phyloP scores from a whole-genome alignment of 106 monocot genomes.

The Triglochin maritima region DNA sequence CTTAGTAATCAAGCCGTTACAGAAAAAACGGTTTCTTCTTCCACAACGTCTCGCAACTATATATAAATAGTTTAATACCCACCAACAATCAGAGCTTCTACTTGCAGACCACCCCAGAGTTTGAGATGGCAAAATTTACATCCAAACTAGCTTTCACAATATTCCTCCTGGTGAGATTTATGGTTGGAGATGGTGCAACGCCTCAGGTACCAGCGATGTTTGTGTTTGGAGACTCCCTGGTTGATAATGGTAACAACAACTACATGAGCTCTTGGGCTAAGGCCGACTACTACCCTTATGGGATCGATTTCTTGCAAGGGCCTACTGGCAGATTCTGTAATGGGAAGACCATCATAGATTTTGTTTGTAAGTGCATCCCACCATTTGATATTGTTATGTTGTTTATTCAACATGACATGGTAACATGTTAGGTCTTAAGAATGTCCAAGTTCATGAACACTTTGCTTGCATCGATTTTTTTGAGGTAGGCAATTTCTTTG shows the following conservation, averaged over 20 bases:
- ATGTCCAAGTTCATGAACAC: neutral
- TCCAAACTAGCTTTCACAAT: neutral
- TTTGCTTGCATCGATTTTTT: too few relatives aligned
- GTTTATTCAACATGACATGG: neutral
- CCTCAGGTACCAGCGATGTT: slow-evolving; percentile 52
- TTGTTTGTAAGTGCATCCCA: slow-evolving; percentile 28
- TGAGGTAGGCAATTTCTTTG: too few relatives aligned
- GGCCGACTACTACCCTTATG: slow-evolving; percentile 75
- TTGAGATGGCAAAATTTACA: too few relatives aligned
- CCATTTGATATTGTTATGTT: neutral
- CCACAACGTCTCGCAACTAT: too few relatives aligned
- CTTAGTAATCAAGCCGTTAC: too few relatives aligned
- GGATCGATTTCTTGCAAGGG: slow-evolving; percentile 69
- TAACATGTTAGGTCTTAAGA: neutral
- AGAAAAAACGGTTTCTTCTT: too few relatives aligned
- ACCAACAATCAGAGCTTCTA: too few relatives aligned
- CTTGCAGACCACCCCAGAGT: too few relatives aligned
- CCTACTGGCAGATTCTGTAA: slow-evolving; percentile 70
- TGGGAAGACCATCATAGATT: slow-evolving; percentile 58
- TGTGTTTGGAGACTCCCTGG: slow-evolving; percentile 71
- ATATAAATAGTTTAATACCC: too few relatives aligned
- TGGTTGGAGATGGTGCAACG: neutral
- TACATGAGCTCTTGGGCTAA: slow-evolving; percentile 43
- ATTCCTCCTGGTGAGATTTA: neutral
- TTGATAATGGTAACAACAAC: slow-evolving; percentile 81